Base-by-base conservation (phyloP, 352 stramenopile genomes). In the Phytophthora foliorum region DNA sequence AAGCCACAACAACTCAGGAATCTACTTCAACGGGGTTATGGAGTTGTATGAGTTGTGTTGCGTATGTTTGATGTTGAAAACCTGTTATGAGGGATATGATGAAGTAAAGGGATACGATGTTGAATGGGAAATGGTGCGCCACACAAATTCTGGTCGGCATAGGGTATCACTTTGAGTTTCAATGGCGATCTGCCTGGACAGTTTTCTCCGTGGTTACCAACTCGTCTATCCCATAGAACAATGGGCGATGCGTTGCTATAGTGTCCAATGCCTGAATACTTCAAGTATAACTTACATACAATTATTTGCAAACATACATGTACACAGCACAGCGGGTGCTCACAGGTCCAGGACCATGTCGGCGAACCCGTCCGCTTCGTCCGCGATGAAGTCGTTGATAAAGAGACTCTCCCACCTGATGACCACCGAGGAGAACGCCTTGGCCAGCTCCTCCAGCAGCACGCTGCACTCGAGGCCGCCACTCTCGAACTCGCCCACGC, bases 361-460 rank as follows among this genome's bases (percentile, higher is more conserved):
- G 1, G 54, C 63, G 38, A 85, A 76, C 17, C 58, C 72, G 51
- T 68, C 58, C 29, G 67, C 69, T 27, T 81, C 75, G 22, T 70
- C 69, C 22, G 63, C 51, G 16, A 91, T 82, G 57, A 79, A 91
- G 65, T 91, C 82, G 67, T 89, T 89, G 57, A 91, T 84, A 62
- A 91, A 91, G 24, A 91, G 67, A 38, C 77, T 75, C 52, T 91
- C 82, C 82, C 82, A 91, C 49, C 82, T 81, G 42, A 91, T 73
- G 57, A 91, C 82, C 27, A 91, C 82, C 14, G 82, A 89, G 53
- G 82, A 82, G 51, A 88, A 87, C 32, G 77, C 72, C 66, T 89
- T 83, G 57, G 80, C 70, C 52, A 91, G 54, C 56, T 91, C 77
- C n/a, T 82, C 70, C 50, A 91, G 74, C 45, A 91, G 56, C 38